These are phyloP conservation scores for Xylariaceae sp. DNA, from an alignment of 2,329 filamentous ascomycete species.

Conservation along the genomic window DNA sequence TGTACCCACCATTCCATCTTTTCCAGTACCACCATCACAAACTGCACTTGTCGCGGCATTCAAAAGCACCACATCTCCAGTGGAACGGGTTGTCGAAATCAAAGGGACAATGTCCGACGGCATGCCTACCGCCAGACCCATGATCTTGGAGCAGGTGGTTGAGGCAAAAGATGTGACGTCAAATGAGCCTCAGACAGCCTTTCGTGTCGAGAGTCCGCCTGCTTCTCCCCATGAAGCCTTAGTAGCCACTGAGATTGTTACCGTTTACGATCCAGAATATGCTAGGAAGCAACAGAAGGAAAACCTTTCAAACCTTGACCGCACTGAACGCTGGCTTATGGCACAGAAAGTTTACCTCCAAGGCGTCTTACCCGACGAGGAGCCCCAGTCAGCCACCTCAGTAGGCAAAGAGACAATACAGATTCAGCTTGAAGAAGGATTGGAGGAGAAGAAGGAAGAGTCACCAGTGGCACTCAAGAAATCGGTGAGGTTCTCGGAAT, in stretches of 20 bases:
- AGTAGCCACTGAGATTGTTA: constrained; percentile 60
- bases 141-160: constrained; percentile 38
- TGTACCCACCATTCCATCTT: constrained; percentile 27
- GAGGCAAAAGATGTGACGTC: constrained; percentile 29
- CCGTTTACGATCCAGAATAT: constrained; percentile 73
- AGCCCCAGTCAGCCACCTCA: constrained; percentile 32
- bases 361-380: constrained; percentile 56
- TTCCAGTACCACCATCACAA: constrained; percentile 35
- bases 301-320: constrained; percentile 71
- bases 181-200: constrained; percentile 28
- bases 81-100: constrained; percentile 67
- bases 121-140: constrained; percentile 57
- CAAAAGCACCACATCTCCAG: constrained; percentile 40
- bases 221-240: constrained; percentile 51
- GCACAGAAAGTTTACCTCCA: constrained; percentile 76
- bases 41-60: constrained; percentile 34
- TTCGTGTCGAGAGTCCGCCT: constrained; percentile 30
- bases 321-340: constrained; percentile 81
- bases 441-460: constrained; percentile 23
- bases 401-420: constrained; percentile 35
- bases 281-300: constrained; percentile 66
- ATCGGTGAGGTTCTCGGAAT: constrained; percentile 69
- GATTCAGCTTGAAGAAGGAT: constrained; percentile 29
- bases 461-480: constrained; percentile 54
- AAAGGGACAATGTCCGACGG: constrained; percentile 37